These are phyloP conservation scores for Rubroboletus satanas DNA, from an alignment of 768 basidiomycete genomes.

Conservation along the genomic window DNA sequence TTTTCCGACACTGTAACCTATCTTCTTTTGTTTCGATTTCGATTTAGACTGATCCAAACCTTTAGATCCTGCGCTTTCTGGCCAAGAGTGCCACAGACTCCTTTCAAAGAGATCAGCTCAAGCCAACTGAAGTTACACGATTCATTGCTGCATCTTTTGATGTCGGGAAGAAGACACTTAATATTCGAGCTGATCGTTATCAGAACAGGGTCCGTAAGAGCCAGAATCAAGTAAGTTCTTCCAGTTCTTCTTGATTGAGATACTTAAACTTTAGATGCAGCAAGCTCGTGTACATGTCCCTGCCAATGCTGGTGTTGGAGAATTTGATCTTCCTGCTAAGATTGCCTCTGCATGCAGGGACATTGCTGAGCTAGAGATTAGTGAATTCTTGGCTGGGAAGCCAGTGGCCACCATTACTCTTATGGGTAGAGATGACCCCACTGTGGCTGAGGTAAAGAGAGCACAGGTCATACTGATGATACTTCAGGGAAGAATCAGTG, in stretches of 20 bases:
- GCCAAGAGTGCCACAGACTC: constrained; percentile 24
- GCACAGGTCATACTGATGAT: constrained; percentile 27
- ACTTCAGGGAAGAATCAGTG: constrained; percentile 32
- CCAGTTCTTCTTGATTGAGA: background rate
- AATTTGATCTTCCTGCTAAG: constrained; percentile 22
- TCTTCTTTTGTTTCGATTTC: background rate
- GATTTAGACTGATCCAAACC: background rate
- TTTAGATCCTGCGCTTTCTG: constrained; percentile 26
- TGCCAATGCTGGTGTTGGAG: constrained; percentile 14
- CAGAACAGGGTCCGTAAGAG: constrained; percentile 32
- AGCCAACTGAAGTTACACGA: constrained; percentile 24
- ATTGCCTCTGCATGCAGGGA: constrained; percentile 13
- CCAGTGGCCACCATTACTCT: constrained; percentile 39
- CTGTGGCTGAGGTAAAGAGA: constrained; percentile 51
- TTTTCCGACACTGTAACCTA: constrained; percentile 18
- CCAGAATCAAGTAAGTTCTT: constrained; percentile 35
- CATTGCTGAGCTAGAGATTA: constrained; percentile 20
- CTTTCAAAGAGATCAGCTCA: constrained; percentile 26
- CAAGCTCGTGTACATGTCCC: constrained; percentile 22
- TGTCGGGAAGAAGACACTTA: constrained; percentile 11
- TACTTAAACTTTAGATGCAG: constrained; percentile 7
- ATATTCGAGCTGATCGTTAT: constrained; percentile 25
- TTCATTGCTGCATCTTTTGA: constrained; percentile 17
- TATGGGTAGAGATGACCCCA: constrained; percentile 53
- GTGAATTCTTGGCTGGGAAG: constrained; percentile 30